Evolutionary conservation across 2,329 filamentous ascomycete genomes (phyloP).

Genomic region (Colletotrichum limetticola): DNA sequence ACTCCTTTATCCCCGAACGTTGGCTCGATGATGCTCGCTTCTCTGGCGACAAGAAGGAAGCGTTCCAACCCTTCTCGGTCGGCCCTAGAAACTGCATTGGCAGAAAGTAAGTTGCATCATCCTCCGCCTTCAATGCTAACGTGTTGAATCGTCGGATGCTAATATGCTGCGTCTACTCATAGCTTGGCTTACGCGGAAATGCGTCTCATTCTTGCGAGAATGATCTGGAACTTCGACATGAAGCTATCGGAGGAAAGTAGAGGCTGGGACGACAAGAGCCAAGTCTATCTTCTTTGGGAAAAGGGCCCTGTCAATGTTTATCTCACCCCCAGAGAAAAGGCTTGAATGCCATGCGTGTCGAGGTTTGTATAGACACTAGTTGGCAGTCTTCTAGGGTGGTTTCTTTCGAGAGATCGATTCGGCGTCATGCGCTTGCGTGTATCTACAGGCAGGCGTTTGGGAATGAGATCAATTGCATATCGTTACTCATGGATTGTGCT

Average conservation of each 20-base stretch:
- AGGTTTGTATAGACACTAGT: too few species aligned
- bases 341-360: too few species aligned
- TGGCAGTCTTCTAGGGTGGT: too few species aligned
- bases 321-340: background rate
- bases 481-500: too few species aligned
- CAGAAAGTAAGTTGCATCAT: slow-evolving; percentile 51
- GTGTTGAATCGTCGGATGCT: background rate
- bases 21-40: slow-evolving; percentile 43
- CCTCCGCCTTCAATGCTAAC: slow-evolving; percentile 39
- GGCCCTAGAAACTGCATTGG: slow-evolving; percentile 63
- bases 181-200: slow-evolving; percentile 59
- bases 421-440: too few species aligned
- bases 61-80: slow-evolving; percentile 58
- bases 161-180: background rate
- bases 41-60: slow-evolving; percentile 50
- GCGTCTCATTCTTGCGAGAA: slow-evolving; percentile 55
- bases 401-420: too few species aligned
- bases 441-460: too few species aligned
- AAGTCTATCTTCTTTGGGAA: slow-evolving; percentile 51
- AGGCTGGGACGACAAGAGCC: slow-evolving; percentile 51
- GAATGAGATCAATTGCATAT: too few species aligned
- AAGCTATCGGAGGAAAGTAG: slow-evolving; percentile 45
- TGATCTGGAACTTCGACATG: slow-evolving; percentile 60
- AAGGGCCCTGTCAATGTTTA: slow-evolving; percentile 37
- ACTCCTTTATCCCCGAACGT: slow-evolving; percentile 56